Evolutionary conservation across 2,329 filamentous ascomycete genomes (phyloP).

Genomic region (Colletotrichum melonis): DNA sequence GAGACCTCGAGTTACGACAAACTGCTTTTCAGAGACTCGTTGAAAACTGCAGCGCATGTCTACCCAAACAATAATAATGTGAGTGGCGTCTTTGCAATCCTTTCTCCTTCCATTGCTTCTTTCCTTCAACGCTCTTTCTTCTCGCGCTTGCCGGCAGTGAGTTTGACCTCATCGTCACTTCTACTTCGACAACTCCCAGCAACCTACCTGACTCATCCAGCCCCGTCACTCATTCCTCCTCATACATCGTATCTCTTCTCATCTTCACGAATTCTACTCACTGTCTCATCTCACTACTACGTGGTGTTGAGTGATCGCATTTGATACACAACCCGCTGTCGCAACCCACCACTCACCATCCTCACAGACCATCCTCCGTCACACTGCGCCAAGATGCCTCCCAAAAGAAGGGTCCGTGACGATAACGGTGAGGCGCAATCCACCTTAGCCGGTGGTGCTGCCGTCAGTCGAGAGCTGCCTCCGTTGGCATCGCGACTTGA

Average conservation of each 20-base stretch:
- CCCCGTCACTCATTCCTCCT: not conserved
- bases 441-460: slow-evolving; percentile 29
- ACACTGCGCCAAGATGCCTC: slow-evolving; percentile 29
- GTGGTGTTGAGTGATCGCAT: slow-evolving; percentile 2
- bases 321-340: not conserved
- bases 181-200: not conserved
- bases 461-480: slow-evolving; percentile 38
- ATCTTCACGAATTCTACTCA: not conserved
- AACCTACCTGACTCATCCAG: not conserved
- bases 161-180: not conserved
- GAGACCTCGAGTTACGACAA: not conserved
- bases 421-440: slow-evolving; percentile 15
- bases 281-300: not conserved
- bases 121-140: slow-evolving; percentile 21
- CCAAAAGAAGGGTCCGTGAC: slow-evolving; percentile 18
- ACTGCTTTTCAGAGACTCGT: not conserved
- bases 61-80: slow-evolving; percentile 30
- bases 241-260: not conserved
- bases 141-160: slow-evolving; percentile 1
- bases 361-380: not conserved
- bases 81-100: slow-evolving; percentile 17
- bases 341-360: not conserved
- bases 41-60: slow-evolving; percentile 11
- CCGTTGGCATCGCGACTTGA: slow-evolving; percentile 37
- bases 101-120: not conserved